These are phyloP conservation scores for Hanseniaspora valbyensis DNA, from an alignment of 805 yeast species.

Conservation along the genomic window DNA sequence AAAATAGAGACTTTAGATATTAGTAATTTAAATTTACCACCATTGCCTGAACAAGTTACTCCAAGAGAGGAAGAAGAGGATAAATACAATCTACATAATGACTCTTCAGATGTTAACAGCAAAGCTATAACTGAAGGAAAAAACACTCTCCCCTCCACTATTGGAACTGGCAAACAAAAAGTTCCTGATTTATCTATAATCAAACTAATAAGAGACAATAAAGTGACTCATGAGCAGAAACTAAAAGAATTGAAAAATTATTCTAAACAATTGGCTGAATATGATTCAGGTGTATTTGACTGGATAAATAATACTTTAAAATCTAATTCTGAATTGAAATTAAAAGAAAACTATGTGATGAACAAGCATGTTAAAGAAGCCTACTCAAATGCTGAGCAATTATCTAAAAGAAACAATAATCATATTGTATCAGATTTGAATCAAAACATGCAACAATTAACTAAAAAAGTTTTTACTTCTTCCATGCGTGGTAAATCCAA, in stretches of 20 bases:
- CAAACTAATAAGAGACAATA: constrained; percentile 29
- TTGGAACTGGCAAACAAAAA: neutral
- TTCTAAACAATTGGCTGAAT: constrained; percentile 33
- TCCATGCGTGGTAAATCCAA: constrained; percentile 42
- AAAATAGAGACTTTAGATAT: constrained; percentile 6
- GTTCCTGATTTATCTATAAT: constrained; percentile 32
- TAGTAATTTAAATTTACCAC: neutral
- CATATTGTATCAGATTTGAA: constrained; percentile 34
- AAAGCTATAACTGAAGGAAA: neutral
- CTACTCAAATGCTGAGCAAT: constrained; percentile 48
- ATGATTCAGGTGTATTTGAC: constrained; percentile 46
- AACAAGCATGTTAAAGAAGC: constrained; percentile 49
- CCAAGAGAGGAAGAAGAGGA: neutral
- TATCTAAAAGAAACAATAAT: constrained; percentile 23
- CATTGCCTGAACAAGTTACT: neutral
- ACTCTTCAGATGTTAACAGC: neutral
- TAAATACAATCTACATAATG: neutral
- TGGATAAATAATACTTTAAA: constrained; percentile 38
- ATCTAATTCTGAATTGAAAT: constrained; percentile 27
- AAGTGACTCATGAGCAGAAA: constrained; percentile 21
- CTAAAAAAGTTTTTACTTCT: constrained; percentile 39
- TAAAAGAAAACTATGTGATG: constrained; percentile 33
- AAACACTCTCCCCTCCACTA: neutral
- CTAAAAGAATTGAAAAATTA: constrained; percentile 22
- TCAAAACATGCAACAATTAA: constrained; percentile 42